Evolutionary conservation across 805 yeast genomes (phyloP).

Genomic region (Wilhelminamyces savonicus): DNA sequence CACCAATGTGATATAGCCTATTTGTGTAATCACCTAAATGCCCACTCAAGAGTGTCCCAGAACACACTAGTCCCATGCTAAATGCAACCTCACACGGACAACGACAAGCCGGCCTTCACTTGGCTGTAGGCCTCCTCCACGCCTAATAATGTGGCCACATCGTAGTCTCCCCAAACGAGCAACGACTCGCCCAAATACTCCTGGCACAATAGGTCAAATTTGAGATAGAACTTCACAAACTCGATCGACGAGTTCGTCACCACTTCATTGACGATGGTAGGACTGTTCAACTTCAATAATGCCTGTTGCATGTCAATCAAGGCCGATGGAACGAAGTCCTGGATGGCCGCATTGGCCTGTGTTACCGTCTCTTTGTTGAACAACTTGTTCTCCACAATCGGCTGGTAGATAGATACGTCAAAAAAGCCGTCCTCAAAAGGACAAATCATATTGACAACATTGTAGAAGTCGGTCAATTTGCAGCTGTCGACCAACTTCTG

Average conservation of each 20-base stretch:
- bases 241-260: slow-evolving; percentile 42
- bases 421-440: slow-evolving; percentile 53
- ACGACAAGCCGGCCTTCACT: slow-evolving; percentile 8
- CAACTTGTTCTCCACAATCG: slow-evolving; percentile 55
- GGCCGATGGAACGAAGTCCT: slow-evolving; percentile 52
- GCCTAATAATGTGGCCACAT: slow-evolving; percentile 67
- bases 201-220: slow-evolving; percentile 27
- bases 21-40: too few relatives aligned
- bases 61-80: too few relatives aligned
- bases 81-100: too few relatives aligned
- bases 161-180: slow-evolving; percentile 50
- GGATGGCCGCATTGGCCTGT: slow-evolving; percentile 39
- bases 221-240: slow-evolving; percentile 43
- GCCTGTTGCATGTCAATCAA: slow-evolving; percentile 54
- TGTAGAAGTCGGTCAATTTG: slow-evolving; percentile 52
- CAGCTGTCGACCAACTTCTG: slow-evolving; percentile 44
- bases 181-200: slow-evolving; percentile 27
- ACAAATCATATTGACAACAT: slow-evolving; percentile 66
- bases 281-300: slow-evolving; percentile 57
- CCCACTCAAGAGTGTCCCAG: too few relatives aligned
- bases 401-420: slow-evolving; percentile 58
- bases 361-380: slow-evolving; percentile 41
- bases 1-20: slow-evolving; percentile 3
- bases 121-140: slow-evolving; percentile 38
- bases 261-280: slow-evolving; percentile 52